Evolutionary conservation across 495 filamentous ascomycete species (phyloP).

Genomic region (Penicillium pancosmium): DNA sequence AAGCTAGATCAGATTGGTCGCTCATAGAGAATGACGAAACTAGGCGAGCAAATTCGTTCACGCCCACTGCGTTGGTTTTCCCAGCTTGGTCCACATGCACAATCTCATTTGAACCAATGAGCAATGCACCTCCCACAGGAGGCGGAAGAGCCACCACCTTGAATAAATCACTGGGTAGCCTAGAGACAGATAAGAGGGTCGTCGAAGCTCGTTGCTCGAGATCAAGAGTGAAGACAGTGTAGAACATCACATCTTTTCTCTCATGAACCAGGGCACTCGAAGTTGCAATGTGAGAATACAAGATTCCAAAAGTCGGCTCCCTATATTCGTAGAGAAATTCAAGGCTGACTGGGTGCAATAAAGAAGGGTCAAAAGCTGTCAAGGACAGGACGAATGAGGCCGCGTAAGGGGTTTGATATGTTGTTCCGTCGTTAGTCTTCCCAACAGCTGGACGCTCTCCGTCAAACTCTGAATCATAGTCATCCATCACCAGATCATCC

Average conservation of each 20-base stretch:
- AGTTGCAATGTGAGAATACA: conserved; percentile 73
- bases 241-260: conserved; percentile 81
- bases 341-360: conserved; percentile 86
- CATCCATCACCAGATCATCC: conserved; percentile 89
- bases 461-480: conserved; percentile 80
- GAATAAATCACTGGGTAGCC: conserved; percentile 87
- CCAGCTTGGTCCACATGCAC: conserved; percentile 96
- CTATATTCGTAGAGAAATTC: conserved; percentile 96
- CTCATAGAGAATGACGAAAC: conserved; percentile 77
- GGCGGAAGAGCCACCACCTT: conserved; percentile 80
- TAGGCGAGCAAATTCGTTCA: conserved; percentile 83
- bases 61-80: conserved; percentile 89
- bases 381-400: conserved; percentile 90
- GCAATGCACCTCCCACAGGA: conserved; percentile 83
- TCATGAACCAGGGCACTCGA: conserved; percentile 73
- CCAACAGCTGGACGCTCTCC: conserved; percentile 40
- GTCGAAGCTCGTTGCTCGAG: conserved; percentile 93
- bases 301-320: conserved; percentile 93
- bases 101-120: conserved; percentile 86
- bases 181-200: conserved; percentile 80
- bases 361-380: conserved; percentile 80
- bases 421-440: conserved; percentile 54
- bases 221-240: conserved; percentile 93
- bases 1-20: conserved; percentile 80
- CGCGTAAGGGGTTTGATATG: conserved; percentile 74